phyloP scores from a whole-genome alignment of 2,329 filamentous ascomycete genomes.

The Taxawa tesnikishii region DNA sequence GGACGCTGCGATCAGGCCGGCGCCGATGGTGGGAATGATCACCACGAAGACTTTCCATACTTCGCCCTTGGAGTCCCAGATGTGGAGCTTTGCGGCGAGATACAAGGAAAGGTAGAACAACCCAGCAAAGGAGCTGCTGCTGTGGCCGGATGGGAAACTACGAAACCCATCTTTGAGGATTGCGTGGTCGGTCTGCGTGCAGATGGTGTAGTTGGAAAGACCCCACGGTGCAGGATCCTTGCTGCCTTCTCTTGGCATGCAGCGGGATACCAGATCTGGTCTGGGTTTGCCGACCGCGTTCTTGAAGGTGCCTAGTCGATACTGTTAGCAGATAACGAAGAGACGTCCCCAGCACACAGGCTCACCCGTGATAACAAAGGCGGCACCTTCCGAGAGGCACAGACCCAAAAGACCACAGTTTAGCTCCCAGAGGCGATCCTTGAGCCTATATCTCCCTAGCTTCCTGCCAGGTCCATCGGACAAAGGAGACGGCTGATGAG shows the following conservation, averaged over 20 bases:
- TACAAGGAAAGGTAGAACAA: conserved; percentile 49
- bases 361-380: conserved; percentile 44
- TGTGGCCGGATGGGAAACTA: conserved; percentile 47
- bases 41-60: conserved; percentile 47
- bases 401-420: conserved; percentile 49
- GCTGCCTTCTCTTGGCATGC: conserved; percentile 27
- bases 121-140: conserved; percentile 45
- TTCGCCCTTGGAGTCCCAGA: conserved; percentile 47
- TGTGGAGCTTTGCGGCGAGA: conserved; percentile 46
- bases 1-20: conserved; percentile 41
- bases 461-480: conserved; percentile 22
- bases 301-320: conserved; percentile 36
- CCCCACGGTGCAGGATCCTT: conserved; percentile 26
- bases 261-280: conserved; percentile 46
- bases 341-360: too few species aligned
- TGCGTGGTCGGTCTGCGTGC: conserved; percentile 34
- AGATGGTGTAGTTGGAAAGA: conserved; percentile 36
- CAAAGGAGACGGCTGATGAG: conserved; percentile 25
- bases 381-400: conserved; percentile 38
- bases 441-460: conserved; percentile 37
- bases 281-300: conserved; percentile 47
- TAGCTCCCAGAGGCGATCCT: conserved; percentile 48
- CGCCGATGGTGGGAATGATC: conserved; percentile 40
- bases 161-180: conserved; percentile 47
- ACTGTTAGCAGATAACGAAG: not conserved